Conservation (phyloP, 2,329 filamentous ascomycete species). For the Fusarium algeriense region DNA sequence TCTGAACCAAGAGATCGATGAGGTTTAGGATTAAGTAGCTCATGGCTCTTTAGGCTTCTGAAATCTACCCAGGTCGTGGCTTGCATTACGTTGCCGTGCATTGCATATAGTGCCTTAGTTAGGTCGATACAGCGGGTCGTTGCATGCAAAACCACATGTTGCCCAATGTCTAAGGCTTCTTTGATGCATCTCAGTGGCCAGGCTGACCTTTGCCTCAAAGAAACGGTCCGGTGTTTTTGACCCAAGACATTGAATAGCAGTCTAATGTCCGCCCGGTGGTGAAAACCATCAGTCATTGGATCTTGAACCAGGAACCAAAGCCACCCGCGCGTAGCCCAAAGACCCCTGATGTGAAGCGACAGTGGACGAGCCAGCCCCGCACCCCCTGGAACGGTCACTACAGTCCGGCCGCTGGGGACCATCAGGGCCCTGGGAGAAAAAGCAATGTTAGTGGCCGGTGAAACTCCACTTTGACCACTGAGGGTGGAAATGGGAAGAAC, state of each 20-base stretch:
- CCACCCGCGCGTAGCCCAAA: constrained; percentile 32
- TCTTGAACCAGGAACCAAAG: constrained; percentile 27
- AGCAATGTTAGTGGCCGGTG: constrained; percentile 33
- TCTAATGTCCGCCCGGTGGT: constrained; percentile 15
- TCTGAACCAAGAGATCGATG: background rate
- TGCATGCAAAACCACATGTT: constrained; percentile 22
- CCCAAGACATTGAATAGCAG: constrained; percentile 23
- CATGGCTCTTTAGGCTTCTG: constrained; percentile 6
- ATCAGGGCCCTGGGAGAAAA: constrained; percentile 25
- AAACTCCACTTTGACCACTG: constrained; percentile 14
- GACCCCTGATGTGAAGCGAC: constrained; percentile 32
- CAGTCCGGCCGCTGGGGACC: constrained; percentile 31
- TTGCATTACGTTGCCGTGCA: constrained; percentile 43
- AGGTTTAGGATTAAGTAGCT: constrained; percentile 3
- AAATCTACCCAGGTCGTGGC: constrained; percentile 26
- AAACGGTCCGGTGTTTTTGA: background rate
- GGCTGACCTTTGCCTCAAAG: background rate
- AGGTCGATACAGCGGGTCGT: constrained; percentile 24
- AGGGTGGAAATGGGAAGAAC: constrained; percentile 36
- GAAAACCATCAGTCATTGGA: constrained; percentile 14
- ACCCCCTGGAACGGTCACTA: constrained; percentile 38
- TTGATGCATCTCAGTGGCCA: constrained; percentile 1
- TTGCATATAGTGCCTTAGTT: constrained; percentile 41
- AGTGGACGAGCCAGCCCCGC: constrained; percentile 18
- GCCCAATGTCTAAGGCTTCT: constrained; percentile 1